Evolutionary conservation across 148 eudicot species (phyloP), one percentile per base, ranked within the genome.

Genomic region (Camellia sinensis): DNA sequence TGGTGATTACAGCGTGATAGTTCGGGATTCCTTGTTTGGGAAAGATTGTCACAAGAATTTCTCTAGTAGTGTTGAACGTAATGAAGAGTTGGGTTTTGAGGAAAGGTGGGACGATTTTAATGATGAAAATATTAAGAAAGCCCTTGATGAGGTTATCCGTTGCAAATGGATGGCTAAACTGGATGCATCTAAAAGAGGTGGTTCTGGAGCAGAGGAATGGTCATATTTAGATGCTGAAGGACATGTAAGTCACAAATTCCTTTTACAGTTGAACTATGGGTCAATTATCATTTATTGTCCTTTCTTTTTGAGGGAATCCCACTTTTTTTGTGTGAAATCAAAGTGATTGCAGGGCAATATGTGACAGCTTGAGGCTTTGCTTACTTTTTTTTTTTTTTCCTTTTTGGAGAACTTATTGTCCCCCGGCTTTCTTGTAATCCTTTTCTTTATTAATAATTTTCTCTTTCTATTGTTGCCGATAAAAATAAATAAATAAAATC

Each of bases 81-180:
- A 78, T 85, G 80, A 79, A 61, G 87, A 82, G 67, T 74, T 80
- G 15, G 74, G 52, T 56, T 29, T 40, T 67, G 83, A 72, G 76
- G 85, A 84, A 22, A 80, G 37, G 46, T 96, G 99, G 99, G 98
- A 91, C 84, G 84, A 92, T 87, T 96, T 96, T 86, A 88, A 86
- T 56, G 83, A 90, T 68, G 18, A 74, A 78, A 74, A 81, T 84
- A 77, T 93, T 80, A 88, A 89, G 88, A 54, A 48, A 63, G 86
- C 91, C 41, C 86, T 96, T 73, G 87, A 93, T 68, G 94, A 93
- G 79, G 98, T 90, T 84, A 89, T 96, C 19, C 76, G 77, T 68
- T 84, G 64, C 81, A 94, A 88, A 83, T 80, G 71, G 80, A 83
- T 82, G 61, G 82, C 81, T 71, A 92, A 91, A 83, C 15, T 76